Conservation (phyloP, 1,139 yeast species). For the Candida albicans region DNA sequence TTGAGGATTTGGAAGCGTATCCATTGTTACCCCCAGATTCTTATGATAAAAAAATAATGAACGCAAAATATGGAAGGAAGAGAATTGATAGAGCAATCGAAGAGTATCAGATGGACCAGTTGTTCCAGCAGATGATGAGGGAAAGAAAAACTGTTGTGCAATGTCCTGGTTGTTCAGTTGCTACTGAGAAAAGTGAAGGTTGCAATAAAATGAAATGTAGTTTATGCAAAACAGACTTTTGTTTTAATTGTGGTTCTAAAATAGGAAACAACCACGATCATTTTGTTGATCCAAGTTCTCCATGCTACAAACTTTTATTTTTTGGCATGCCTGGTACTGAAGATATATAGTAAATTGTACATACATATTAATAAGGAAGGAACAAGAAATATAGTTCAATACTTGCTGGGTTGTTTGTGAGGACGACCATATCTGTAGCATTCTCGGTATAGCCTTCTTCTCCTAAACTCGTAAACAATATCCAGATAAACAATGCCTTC, state of each 20-base stretch:
- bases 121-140: slow-evolving; percentile 46
- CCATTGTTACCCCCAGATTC: slow-evolving; percentile 27
- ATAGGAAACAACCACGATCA: slow-evolving; percentile 57
- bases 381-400: neutral
- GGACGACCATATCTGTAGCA: slow-evolving; percentile 44
- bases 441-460: slow-evolving; percentile 54
- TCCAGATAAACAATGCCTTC: slow-evolving; percentile 25
- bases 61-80: slow-evolving; percentile 51
- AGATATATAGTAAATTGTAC: slow-evolving; percentile 1
- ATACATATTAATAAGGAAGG: neutral
- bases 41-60: slow-evolving; percentile 35
- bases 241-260: slow-evolving; percentile 55
- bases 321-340: slow-evolving; percentile 51
- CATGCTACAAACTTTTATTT: slow-evolving; percentile 55
- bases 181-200: slow-evolving; percentile 62
- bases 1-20: slow-evolving; percentile 43
- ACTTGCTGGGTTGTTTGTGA: slow-evolving; percentile 10
- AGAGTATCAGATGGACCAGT: slow-evolving; percentile 48
- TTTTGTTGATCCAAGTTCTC: slow-evolving; percentile 40
- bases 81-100: slow-evolving; percentile 43
- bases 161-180: slow-evolving; percentile 58
- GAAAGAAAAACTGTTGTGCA: slow-evolving; percentile 40
- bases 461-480: slow-evolving; percentile 41
- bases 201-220: slow-evolving; percentile 68
- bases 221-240: slow-evolving; percentile 51